Conservation (phyloP, 2,329 filamentous ascomycete genomes). For the Bipolaris oryzae region DNA sequence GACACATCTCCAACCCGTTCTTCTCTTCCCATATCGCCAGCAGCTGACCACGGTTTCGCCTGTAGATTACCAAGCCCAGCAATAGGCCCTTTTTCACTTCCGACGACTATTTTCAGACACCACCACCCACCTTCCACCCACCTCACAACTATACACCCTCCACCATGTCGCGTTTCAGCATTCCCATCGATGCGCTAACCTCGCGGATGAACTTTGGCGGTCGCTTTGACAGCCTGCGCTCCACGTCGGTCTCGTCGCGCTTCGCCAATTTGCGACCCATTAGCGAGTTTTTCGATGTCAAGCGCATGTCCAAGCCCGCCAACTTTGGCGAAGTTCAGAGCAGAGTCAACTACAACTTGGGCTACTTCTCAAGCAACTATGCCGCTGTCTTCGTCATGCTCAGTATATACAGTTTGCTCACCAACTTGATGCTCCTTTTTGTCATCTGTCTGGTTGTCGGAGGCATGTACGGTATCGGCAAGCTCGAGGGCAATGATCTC, state of each 20-base stretch:
- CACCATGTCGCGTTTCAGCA: constrained; percentile 84
- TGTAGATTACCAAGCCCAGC: constrained; percentile 38
- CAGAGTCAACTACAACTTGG: constrained; percentile 94
- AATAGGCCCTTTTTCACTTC: constrained; percentile 31
- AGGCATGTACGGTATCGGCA: constrained; percentile 90
- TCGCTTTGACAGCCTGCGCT: constrained; percentile 82
- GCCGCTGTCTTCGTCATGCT: constrained; percentile 92
- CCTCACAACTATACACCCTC: constrained; percentile 11
- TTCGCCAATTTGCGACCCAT: constrained; percentile 93
- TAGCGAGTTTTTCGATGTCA: constrained; percentile 93
- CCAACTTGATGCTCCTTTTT: constrained; percentile 84
- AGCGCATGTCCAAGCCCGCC: constrained; percentile 90
- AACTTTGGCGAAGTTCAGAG: constrained; percentile 91
- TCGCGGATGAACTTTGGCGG: constrained; percentile 86
- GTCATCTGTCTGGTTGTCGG: constrained; percentile 86
- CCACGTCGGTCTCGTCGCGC: constrained; percentile 76
- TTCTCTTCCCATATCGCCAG: constrained; percentile 8
- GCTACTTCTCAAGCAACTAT: constrained; percentile 99
- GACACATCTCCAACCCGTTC: constrained; percentile 36
- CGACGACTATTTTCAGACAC: constrained; percentile 21
- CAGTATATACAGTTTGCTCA: constrained; percentile 91
- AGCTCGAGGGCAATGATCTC: constrained; percentile 85
- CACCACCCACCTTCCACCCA: constrained; percentile 10
- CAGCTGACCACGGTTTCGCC: constrained; percentile 38
- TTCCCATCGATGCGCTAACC: constrained; percentile 89